A percentile compares a stretch with the other conserved stretches of the same genome.
Conservation (phyloP, 306 rosid species). For the Lagenaria siceraria region DNA sequence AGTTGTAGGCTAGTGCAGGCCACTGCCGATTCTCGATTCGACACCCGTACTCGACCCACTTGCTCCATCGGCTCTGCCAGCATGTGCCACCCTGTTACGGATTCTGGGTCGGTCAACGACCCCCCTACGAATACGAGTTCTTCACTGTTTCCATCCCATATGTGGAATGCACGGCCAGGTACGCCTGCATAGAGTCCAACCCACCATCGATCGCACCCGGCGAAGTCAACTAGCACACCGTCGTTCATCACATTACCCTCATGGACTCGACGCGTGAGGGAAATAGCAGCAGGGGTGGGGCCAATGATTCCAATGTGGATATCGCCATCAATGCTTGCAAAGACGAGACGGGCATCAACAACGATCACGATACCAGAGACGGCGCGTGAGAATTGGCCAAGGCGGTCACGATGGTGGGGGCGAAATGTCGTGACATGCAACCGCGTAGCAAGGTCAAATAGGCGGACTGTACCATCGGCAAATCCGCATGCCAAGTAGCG, state of each 20-base stretch:
- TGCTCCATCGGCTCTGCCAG: slow-evolving; percentile 32
- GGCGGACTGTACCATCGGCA: slow-evolving; percentile 64
- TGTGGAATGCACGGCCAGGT: slow-evolving; percentile 51
- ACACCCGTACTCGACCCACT: slow-evolving; percentile 56
- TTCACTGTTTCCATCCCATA: slow-evolving; percentile 41
- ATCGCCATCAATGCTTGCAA: slow-evolving; percentile 56
- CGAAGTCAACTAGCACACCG: slow-evolving; percentile 61
- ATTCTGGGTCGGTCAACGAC: slow-evolving; percentile 49
- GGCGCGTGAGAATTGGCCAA: slow-evolving; percentile 53
- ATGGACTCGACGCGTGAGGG: slow-evolving; percentile 9
- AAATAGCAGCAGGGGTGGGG: neutral
- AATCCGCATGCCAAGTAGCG: slow-evolving; percentile 64
- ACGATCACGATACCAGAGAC: slow-evolving; percentile 48
- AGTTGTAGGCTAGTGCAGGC: slow-evolving; percentile 52
- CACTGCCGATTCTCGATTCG: slow-evolving; percentile 31
- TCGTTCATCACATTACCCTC: slow-evolving; percentile 35
- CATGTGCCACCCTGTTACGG: slow-evolving; percentile 80
- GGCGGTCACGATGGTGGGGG: slow-evolving; percentile 19
- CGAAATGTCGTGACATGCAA: slow-evolving; percentile 37
- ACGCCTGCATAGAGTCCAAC: slow-evolving; percentile 71
- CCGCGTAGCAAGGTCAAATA: slow-evolving; percentile 34
- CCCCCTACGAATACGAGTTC: slow-evolving; percentile 43
- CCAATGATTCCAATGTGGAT: slow-evolving; percentile 31
- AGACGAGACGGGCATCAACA: slow-evolving; percentile 1
- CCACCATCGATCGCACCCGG: slow-evolving; percentile 52